Evolutionary conservation across 176 grass and related monocot species (phyloP), one percentile per base, ranked within the genome.

Genomic region (Rhynchospora breviuscula): DNA sequence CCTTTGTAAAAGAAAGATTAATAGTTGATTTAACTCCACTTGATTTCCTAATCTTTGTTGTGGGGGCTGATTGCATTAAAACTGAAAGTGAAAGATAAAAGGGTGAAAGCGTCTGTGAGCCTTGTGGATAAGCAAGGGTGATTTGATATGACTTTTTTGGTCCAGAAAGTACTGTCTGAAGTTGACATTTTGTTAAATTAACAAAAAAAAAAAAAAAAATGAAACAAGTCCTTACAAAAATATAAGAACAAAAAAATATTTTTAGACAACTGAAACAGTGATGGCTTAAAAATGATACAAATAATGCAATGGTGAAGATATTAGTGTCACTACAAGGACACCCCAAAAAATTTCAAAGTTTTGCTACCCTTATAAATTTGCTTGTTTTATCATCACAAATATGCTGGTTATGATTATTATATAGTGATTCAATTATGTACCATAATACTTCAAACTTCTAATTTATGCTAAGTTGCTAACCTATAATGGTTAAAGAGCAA

Each of bases 111-210:
- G 48, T 76, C 11, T 76, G 26, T 76, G 12, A 76, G 72, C 72
- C 49, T 11, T 10, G 1, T 54, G 72, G 72, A 52, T 54, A 76
- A 26, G 35, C 2, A 82, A 51, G 49, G 79, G 7, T 49, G 59
- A 67, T 65, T 18, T 82, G 60, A 82, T 59, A 51, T 18, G 18
- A 67, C 62, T 45, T 49, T 82, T 51, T 66, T 67, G 44, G 44
- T 25, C 40, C 44, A 66, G 6, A 64, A 40, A 82, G 43, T 49
- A 49, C 44, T 80, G 21, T 44, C 48, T 82, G 79, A 82, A 81
- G 61, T 65, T 65, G 79, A 81, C 57, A 60, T 81, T 81, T 81
- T 46, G 45, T 81, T 65, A 63, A 64, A 46, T 18, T 44, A 49
- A 73, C 49, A 46, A 49, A 10, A 73, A 29, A 29, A 29, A n/a